Percentiles rank a stretch among this genome's conserved stretches.
Evolutionary conservation across 495 filamentous ascomycete genomes (phyloP).

Genomic region (Aspergillus steynii): DNA sequence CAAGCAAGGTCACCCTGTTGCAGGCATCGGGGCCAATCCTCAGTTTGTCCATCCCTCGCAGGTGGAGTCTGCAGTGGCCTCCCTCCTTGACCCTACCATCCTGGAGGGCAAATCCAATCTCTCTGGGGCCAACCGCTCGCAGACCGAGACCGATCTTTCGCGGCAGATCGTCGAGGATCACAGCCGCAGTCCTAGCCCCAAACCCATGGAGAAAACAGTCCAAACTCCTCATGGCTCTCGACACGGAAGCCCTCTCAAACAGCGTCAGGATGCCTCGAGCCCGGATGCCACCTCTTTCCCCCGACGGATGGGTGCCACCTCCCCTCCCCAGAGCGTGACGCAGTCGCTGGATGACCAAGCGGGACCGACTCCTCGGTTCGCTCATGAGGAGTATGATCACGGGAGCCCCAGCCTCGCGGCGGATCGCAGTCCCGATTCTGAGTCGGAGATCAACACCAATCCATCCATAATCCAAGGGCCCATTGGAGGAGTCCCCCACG

Average conservation of each 20-base stretch:
- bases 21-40: conserved; percentile 67
- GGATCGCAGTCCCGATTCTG: conserved; percentile 40
- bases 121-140: conserved; percentile 36
- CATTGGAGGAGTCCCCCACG: conserved; percentile 32
- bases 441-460: conserved; percentile 74
- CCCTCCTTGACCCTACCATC: conserved; percentile 78
- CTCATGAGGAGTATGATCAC: conserved; percentile 60
- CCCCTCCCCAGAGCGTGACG: conserved; percentile 76
- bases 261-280: conserved; percentile 41
- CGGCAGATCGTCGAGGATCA: conserved; percentile 14
- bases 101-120: conserved; percentile 40
- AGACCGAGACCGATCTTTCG: conserved; percentile 20
- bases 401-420: conserved; percentile 55
- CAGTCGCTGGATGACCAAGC: conserved; percentile 57
- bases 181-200: conserved; percentile 15
- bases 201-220: conserved; percentile 18
- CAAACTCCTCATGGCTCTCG: conserved; percentile 22
- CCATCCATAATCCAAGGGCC: conserved; percentile 75
- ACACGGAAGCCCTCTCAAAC: conserved; percentile 47
- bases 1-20: conserved; percentile 65
- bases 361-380: conserved; percentile 55
- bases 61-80: conserved; percentile 86
- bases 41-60: conserved; percentile 70
- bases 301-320: conserved; percentile 53
- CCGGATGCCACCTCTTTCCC: conserved; percentile 48